Evolutionary conservation across 768 basidiomycete genomes (phyloP).

Genomic region (Mycena alexandri): DNA sequence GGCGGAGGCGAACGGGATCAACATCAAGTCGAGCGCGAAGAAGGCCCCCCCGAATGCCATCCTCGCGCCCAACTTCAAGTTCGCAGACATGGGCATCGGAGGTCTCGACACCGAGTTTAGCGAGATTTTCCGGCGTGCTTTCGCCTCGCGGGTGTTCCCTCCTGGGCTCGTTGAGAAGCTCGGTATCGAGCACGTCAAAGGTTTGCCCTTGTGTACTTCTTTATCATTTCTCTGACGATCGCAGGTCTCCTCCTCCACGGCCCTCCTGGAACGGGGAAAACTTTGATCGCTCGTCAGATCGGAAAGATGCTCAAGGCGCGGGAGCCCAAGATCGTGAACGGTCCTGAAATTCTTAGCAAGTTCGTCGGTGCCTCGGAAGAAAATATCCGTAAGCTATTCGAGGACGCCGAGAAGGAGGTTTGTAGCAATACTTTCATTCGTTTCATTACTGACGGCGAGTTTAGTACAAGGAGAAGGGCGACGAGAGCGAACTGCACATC

Average conservation of each 20-base stretch:
- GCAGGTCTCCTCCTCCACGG: slow-evolving; percentile 87
- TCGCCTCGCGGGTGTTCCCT: slow-evolving; percentile 98
- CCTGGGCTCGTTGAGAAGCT: slow-evolving; percentile 97
- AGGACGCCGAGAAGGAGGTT: slow-evolving; percentile 98
- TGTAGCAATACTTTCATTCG: background rate
- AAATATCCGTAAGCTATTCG: slow-evolving; percentile 97
- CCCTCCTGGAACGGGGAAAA: slow-evolving; percentile 98
- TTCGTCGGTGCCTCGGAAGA: slow-evolving; percentile 98
- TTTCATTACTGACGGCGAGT: slow-evolving; percentile 1
- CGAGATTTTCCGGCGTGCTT: slow-evolving; percentile 97
- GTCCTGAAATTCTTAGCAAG: slow-evolving; percentile 97
- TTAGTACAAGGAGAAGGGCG: slow-evolving; percentile 96
- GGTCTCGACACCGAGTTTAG: slow-evolving; percentile 96
- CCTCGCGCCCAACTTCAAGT: slow-evolving; percentile 98
- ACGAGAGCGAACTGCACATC: slow-evolving; percentile 97
- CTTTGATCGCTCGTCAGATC: slow-evolving; percentile 97
- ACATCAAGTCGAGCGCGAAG: slow-evolving; percentile 91
- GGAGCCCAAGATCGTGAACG: slow-evolving; percentile 98
- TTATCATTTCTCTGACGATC: background rate
- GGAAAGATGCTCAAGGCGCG: slow-evolving; percentile 99
- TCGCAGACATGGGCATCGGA: slow-evolving; percentile 99
- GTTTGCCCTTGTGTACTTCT: slow-evolving; percentile 47
- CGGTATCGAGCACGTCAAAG: slow-evolving; percentile 98
- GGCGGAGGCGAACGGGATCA: slow-evolving; percentile 79
- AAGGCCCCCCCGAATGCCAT: slow-evolving; percentile 97